Evolutionary conservation across 1,284 basidiomycete species (phyloP), one percentile per base, ranked within the genome.

Genomic region (Flammula alnicola): DNA sequence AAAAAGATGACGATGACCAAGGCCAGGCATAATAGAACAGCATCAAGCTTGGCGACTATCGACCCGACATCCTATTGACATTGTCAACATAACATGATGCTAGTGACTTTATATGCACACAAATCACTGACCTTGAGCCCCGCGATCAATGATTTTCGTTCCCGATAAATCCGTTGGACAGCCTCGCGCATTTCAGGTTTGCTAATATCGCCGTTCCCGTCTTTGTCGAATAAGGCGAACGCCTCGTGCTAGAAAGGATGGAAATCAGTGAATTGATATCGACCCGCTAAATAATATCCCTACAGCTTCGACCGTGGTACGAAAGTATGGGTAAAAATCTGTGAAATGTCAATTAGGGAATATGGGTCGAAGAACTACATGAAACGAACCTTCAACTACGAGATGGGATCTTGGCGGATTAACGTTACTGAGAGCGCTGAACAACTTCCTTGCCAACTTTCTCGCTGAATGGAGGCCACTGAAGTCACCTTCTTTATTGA

Each of bases 151-250:
- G 87, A 76, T 60, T 89, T 90, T 16, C 90, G 78, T 66, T 93
- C 91, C 44, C 80, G 75, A 63, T 93, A 93, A 44, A 93, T 92
- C 25, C 88, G 74, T 59, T 91, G 86, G 3, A 93, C 91, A 1
- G 86, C 88, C 62, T 91, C 87, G 35, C 91, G 80, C 89, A 93
- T 93, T 70, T 93, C 91, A 26, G 74, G 77, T 65, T 85, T 91
- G 12, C 76, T 79, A 49, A 93, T 89, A 60, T 93, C 90, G 7
- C 90, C 91, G 60, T 93, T 93, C 11, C 79, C 83, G 63, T 93
- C 91, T 62, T 88, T 88, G 64, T 93, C 91, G 55, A 93, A 93
- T 5, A 92, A 61, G 14, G 74, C 71, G 58, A 93, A 93, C 1
- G 90, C 91, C 20, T 80, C 78, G 51, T 83, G 78, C 83, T 87